Evolutionary conservation across 768 basidiomycete species (phyloP).

Genomic region (Podaxis carcinomalis): DNA sequence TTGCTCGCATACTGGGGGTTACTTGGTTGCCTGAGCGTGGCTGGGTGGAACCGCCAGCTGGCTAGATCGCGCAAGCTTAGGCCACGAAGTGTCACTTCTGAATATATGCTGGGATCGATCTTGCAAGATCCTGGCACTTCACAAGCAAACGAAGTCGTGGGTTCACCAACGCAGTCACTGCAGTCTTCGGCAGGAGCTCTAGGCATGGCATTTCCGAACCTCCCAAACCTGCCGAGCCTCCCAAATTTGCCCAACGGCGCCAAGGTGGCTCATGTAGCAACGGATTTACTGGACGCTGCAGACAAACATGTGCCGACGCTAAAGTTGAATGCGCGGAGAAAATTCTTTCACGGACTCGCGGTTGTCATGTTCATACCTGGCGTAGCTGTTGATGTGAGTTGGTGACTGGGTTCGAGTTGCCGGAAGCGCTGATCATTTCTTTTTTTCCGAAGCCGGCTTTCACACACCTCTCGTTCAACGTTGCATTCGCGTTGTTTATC

Average conservation of each 20-base stretch:
- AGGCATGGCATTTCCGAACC: slow-evolving; percentile 41
- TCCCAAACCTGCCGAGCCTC: slow-evolving; percentile 49
- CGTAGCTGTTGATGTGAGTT: slow-evolving; percentile 82
- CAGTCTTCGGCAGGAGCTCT: slow-evolving; percentile 21
- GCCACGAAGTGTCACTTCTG: slow-evolving; percentile 31
- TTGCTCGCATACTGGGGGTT: slow-evolving; percentile 84
- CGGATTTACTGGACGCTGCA: slow-evolving; percentile 74
- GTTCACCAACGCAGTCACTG: not conserved
- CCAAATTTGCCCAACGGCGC: slow-evolving; percentile 45
- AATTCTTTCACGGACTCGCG: slow-evolving; percentile 95
- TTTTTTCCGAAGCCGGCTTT: slow-evolving; percentile 76
- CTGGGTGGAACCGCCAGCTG: slow-evolving; percentile 92
- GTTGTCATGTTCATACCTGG: slow-evolving; percentile 97
- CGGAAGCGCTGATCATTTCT: not conserved
- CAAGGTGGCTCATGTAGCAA: slow-evolving; percentile 50
- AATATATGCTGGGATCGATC: slow-evolving; percentile 2
- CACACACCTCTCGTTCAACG: slow-evolving; percentile 90
- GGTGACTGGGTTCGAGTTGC: slow-evolving; percentile 8
- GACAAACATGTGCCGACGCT: slow-evolving; percentile 89
- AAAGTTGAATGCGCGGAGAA: slow-evolving; percentile 86
- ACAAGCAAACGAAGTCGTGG: not conserved
- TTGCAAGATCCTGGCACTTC: not conserved
- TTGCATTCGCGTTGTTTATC: slow-evolving; percentile 90
- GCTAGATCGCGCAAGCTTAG: slow-evolving; percentile 70
- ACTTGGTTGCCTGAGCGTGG: slow-evolving; percentile 79